Evolutionary conservation across 371 early-diverging fungal genomes (phyloP), one percentile per base, ranked within the genome.

Genomic region (Mucor racemosus): DNA sequence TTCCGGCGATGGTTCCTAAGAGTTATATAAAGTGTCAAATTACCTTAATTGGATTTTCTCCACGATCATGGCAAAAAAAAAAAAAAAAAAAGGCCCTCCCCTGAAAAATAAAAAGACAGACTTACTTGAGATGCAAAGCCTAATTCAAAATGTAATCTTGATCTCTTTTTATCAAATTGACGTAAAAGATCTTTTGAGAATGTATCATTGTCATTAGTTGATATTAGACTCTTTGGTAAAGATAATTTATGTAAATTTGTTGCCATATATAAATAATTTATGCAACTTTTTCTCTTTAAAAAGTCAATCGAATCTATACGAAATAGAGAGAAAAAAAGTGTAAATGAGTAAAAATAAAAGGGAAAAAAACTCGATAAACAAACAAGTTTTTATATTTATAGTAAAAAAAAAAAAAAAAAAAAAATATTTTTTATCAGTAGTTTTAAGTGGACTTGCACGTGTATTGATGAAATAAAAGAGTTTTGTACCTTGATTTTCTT

Each of bases 121-220:
- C 31, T 62, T 73, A 78, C 78, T 64, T 75, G 71, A 26, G 73
- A 63, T 58, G 48, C 41, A 34, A 74, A 64, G 33, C 63, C 74
- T 70, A 77, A 62, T 65, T 77, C 80, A 53, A 68, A 71, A 58
- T 76, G 77, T 46, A 79, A 56, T 42, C 62, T 62, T 48, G 76
- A 73, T 64, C 75, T 71, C 36, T 63, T 67, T 60, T 74, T 76
- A 59, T 79, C 82, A 64, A 79, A 79, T 62, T 73, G 75, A 42
- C 71, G 69, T 60, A 79, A 71, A 39, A 79, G 69, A 68, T 79
- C 78, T 68, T 55, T 68, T 10, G 76, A 69, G 40, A 78, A 82
- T 5, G 78, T 68, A 67, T 77, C 64, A 48, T 75, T 67, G 42
- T 67, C 58, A 57, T 15, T 21, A 3, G 65, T 56, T 26, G 53